Evolutionary conservation across 2,329 filamentous ascomycete genomes (phyloP), one percentile per base, ranked within the genome.

Genomic region (Colletotrichum sp.): DNA sequence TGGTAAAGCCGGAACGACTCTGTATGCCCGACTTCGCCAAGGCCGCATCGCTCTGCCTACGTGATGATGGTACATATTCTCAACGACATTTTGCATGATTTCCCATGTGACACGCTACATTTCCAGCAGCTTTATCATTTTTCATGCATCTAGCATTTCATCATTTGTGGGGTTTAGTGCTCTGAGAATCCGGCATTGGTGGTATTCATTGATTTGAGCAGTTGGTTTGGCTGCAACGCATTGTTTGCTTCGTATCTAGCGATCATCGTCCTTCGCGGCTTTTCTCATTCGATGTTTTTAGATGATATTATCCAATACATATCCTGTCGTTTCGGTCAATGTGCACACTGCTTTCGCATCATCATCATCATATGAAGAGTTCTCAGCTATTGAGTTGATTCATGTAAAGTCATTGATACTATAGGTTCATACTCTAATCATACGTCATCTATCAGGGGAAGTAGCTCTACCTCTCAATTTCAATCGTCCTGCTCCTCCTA

Each of bases 131-230:
- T 49, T 21, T 3, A 13, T 21, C 9, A 49, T n/a, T 0, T 49
- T 49, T 12, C 6, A 21, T 21, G 3, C 44, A 49, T 7, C n/a
- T 10, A 0, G 44, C 18, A 21, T 49, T 21, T 6, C 44, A 49
- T 8, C 44, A 13, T n/a, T 0, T 21, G 3, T 6, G 44, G 2
- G 5, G 0, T 21, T 49, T 2, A 21, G 44, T 3, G 1, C 4
- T 49, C 6, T 49, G n/a, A 4, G 44, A 13, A 3, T 2, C 0
- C 2, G 3, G 3, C 16, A 49, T 21, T 39, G 36, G 16, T 5
- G 8, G 18, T 44, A 44, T 44, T n/a, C 9, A 21, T 21, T 12
- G 44, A 21, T 13, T 4, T 21, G 10, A 3, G 44, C 44, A 21
- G 2, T 49, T 13, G 8, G 8, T 49, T 3, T 10, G 18, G 44